phyloP scores from a whole-genome alignment of 148 eudicot genomes.

The Polygonum aviculare region DNA sequence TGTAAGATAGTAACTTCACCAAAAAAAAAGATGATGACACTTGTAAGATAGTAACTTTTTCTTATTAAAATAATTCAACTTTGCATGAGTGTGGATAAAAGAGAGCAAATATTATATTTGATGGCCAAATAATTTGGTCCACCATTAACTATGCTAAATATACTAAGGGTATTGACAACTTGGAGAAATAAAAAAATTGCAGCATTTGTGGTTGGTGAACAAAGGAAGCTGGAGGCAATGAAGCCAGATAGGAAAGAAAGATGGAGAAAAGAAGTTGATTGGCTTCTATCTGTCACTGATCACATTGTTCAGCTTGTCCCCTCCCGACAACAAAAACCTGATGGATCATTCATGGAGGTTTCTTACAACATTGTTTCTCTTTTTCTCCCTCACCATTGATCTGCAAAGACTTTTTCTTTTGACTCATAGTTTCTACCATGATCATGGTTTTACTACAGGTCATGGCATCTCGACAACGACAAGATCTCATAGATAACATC shows the following conservation, averaged over 20 bases:
- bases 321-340: constrained; percentile 37
- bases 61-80: too few relatives aligned
- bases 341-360: constrained; percentile 48
- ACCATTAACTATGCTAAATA: too few relatives aligned
- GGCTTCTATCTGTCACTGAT: constrained; percentile 59
- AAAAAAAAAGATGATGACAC: too few relatives aligned
- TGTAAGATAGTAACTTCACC: too few relatives aligned
- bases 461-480: constrained; percentile 50
- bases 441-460: constrained; percentile 29
- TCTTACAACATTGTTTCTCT: not conserved
- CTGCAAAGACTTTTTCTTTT: not conserved
- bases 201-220: constrained; percentile 56
- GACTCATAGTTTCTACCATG: not conserved
- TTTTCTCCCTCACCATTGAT: too few relatives aligned
- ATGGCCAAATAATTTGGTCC: too few relatives aligned
- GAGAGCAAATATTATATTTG: too few relatives aligned
- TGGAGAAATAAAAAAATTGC: not conserved
- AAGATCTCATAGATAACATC: constrained; percentile 47
- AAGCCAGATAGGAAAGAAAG: constrained; percentile 37
- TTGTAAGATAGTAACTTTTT: too few relatives aligned
- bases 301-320: constrained; percentile 58
- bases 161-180: too few relatives aligned
- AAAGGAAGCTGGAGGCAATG: constrained; percentile 51
- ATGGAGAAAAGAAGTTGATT: constrained; percentile 59
- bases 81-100: too few relatives aligned